Evolutionary conservation across 768 basidiomycete genomes (phyloP).

Genomic region (Kwoniella europaea): DNA sequence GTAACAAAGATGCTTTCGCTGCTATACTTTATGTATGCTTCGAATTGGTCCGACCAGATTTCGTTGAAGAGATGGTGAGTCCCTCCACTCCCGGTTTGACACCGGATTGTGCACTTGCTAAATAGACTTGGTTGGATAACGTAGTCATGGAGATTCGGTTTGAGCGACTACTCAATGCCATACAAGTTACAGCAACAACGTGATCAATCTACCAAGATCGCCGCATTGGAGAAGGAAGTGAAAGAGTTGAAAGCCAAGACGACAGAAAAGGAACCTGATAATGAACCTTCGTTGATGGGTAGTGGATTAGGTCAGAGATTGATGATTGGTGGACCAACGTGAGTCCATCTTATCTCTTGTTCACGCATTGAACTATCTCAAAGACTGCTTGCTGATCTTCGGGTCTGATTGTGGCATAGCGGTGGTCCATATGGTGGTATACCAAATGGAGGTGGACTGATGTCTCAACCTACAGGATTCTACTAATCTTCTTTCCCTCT

Average conservation of each 20-base stretch:
- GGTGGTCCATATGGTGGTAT: constrained; percentile 39
- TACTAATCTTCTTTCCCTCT: constrained; percentile 24
- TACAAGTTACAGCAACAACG: constrained; percentile 88
- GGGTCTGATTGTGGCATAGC: constrained; percentile 1
- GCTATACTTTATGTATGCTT: constrained; percentile 89
- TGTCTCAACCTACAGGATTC: constrained; percentile 49
- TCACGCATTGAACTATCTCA: too few species aligned
- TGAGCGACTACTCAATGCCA: constrained; percentile 98
- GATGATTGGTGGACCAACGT: constrained; percentile 56
- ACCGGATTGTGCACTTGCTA: too few species aligned
- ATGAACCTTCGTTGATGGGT: constrained; percentile 87
- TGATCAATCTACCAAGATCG: constrained; percentile 65
- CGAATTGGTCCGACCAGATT: constrained; percentile 88
- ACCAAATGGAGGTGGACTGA: constrained; percentile 45
- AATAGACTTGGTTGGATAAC: too few species aligned
- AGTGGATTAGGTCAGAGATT: constrained; percentile 64
- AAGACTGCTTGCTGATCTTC: background rate
- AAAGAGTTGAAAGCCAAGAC: constrained; percentile 86
- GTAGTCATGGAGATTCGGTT: constrained; percentile 91
- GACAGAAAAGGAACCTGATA: constrained; percentile 70
- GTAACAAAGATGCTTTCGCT: constrained; percentile 97
- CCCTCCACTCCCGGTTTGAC: too few species aligned
- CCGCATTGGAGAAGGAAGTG: constrained; percentile 83
- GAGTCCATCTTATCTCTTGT: constrained; percentile 14
- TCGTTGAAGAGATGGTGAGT: constrained; percentile 80